Conservation (phyloP, 345 rosid species). For the Hypericum androsaemum region DNA sequence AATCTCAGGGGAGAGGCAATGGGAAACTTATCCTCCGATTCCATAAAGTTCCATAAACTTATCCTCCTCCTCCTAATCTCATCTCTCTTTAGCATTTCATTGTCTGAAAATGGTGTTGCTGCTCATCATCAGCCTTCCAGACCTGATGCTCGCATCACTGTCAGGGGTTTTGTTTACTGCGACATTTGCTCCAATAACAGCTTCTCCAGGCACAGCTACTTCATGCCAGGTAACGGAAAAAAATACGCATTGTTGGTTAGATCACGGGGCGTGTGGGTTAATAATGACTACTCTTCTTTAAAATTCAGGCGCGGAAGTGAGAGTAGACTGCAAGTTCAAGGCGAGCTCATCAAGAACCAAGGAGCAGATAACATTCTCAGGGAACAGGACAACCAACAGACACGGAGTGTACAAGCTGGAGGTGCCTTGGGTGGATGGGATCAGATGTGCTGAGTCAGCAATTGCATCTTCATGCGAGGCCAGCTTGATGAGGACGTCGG, state of each 20-base stretch:
- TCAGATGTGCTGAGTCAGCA: conserved; percentile 56
- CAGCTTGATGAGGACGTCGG: conserved; percentile 47
- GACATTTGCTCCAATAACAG: conserved; percentile 95
- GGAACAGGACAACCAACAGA: conserved; percentile 78
- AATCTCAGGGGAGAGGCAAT: conserved; percentile 5
- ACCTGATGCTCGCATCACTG: conserved; percentile 42
- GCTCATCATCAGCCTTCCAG: conserved; percentile 11
- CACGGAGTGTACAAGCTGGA: conserved; percentile 66
- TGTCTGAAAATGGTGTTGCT: conserved; percentile 21
- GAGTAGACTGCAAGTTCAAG: conserved; percentile 66
- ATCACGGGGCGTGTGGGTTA: not conserved
- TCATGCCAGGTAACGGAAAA: conserved; percentile 58
- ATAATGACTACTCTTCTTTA: conserved; percentile 1
- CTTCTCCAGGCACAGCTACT: conserved; percentile 93
- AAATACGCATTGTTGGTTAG: too few species aligned
- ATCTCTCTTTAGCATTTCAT: conserved; percentile 22
- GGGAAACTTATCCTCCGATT: conserved; percentile 12
- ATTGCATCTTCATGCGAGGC: conserved; percentile 68
- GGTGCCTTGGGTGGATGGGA: conserved; percentile 67
- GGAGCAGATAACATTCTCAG: conserved; percentile 60
- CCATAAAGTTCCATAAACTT: conserved; percentile 30
- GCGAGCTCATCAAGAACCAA: conserved; percentile 45
- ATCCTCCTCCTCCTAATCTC: conserved; percentile 30
- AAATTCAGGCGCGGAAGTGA: conserved; percentile 68
- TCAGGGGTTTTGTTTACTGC: conserved; percentile 91